Percentiles rank a stretch among this genome's conserved stretches.
Evolutionary conservation across 768 basidiomycete genomes (phyloP).

Genomic region (Kwoniella sp.): DNA sequence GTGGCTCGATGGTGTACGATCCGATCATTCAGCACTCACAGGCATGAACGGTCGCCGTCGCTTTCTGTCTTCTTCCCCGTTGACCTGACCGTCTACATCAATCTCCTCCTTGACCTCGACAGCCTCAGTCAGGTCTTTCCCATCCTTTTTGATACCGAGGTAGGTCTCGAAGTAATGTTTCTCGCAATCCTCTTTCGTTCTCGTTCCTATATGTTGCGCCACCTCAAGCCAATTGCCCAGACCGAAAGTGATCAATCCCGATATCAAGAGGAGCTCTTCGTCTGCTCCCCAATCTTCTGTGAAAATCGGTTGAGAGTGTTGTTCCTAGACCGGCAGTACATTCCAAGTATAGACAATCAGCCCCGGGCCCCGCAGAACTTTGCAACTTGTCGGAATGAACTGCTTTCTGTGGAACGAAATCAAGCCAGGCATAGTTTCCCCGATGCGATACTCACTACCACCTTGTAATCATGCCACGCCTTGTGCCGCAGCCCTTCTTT

Average conservation of each 20-base stretch:
- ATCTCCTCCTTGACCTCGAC: slow-evolving; percentile 22
- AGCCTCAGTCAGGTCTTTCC: slow-evolving; percentile 11
- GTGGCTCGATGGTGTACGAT: not conserved
- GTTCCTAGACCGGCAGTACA: slow-evolving; percentile 63
- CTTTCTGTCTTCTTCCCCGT: slow-evolving; percentile 26
- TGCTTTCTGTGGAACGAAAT: too few species aligned
- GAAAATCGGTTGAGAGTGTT: slow-evolving; percentile 95
- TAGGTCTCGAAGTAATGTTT: slow-evolving; percentile 82
- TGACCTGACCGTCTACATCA: slow-evolving; percentile 4
- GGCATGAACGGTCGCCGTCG: slow-evolving; percentile 52
- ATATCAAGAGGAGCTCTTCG: slow-evolving; percentile 89
- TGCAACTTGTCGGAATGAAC: slow-evolving; percentile 13
- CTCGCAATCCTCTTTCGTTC: slow-evolving; percentile 90
- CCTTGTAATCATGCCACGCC: slow-evolving; percentile 82
- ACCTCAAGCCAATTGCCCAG: slow-evolving; percentile 97
- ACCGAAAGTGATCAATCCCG: slow-evolving; percentile 82
- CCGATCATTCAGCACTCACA: slow-evolving; percentile 31
- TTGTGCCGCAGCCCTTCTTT: slow-evolving; percentile 86
- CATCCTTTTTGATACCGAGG: slow-evolving; percentile 65
- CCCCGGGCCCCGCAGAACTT: too few species aligned
- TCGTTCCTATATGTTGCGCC: slow-evolving; percentile 85
- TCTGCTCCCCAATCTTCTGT: slow-evolving; percentile 96
- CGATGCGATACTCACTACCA: slow-evolving; percentile 70
- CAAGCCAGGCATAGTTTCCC: too few species aligned
- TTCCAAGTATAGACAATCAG: too few species aligned